These are phyloP conservation scores for Vitrella brassicaformis DNA, from an alignment of 73 alveolate genomes.

Conservation along the genomic window DNA sequence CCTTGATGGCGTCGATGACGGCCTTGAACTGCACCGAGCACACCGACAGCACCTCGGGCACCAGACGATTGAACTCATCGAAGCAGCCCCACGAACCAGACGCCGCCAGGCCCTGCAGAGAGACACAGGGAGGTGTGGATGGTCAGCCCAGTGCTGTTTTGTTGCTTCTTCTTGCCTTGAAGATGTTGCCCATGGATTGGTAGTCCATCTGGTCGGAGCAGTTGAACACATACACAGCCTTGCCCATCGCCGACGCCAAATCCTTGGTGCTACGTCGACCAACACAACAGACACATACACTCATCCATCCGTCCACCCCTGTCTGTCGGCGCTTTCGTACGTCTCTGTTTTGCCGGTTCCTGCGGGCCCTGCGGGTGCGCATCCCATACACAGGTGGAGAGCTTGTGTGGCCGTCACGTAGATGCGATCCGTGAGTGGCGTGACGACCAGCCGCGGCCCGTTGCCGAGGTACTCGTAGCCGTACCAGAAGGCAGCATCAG, in stretches of 20 bases:
- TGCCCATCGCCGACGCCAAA: conserved; percentile 97
- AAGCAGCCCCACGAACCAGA: conserved; percentile 99
- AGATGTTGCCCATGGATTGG: conserved; percentile 98
- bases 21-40: conserved; percentile 97
- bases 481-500: conserved; percentile 91
- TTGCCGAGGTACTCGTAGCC: conserved; percentile 99
- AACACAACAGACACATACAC: too few species aligned
- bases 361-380: conserved; percentile 99
- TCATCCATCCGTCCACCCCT: too few species aligned
- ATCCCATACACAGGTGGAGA: conserved; percentile 99
- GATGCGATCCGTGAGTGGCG: conserved; percentile 99
- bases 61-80: conserved; percentile 99
- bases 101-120: conserved; percentile 91
- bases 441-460: conserved; percentile 99
- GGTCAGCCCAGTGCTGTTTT: neutral
- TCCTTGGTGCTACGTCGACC: conserved; percentile 83
- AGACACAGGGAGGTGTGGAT: too few species aligned
- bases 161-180: conserved; percentile 52
- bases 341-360: conserved; percentile 99
- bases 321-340: neutral
- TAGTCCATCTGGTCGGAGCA: conserved; percentile 99
- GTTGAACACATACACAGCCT: conserved; percentile 98
- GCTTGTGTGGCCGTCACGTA: conserved; percentile 99
- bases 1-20: conserved; percentile 96
- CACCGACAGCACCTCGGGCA: conserved; percentile 99